phyloP scores from a whole-genome alignment of 2,329 filamentous ascomycete species.

The Ophiocordyceps australis region DNA sequence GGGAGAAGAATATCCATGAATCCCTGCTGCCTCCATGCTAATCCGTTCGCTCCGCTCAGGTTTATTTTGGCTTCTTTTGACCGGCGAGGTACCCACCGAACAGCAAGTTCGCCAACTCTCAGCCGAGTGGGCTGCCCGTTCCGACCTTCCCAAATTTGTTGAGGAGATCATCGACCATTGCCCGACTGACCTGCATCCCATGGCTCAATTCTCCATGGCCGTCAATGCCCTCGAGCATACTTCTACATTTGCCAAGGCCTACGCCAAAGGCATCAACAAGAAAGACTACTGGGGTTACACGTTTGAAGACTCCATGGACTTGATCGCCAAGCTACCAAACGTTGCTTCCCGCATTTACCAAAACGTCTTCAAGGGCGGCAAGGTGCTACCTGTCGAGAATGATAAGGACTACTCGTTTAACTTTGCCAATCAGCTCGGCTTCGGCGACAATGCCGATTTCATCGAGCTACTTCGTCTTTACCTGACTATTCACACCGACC shows the following conservation, averaged over 20 bases:
- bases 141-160: constrained; percentile 92
- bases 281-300: constrained; percentile 99
- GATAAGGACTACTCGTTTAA: constrained; percentile 99
- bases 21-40: not conserved
- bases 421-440: constrained; percentile 98
- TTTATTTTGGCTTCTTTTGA: constrained; percentile 99
- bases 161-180: constrained; percentile 99
- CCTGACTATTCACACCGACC: constrained; percentile 98
- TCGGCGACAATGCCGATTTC: constrained; percentile 87
- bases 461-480: constrained; percentile 97
- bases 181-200: constrained; percentile 96
- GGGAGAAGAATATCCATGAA: constrained; percentile 6
- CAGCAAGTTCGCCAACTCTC: constrained; percentile 97
- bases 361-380: constrained; percentile 99
- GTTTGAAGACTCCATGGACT: constrained; percentile 98
- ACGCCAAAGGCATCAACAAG: constrained; percentile 98
- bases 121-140: constrained; percentile 95
- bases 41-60: constrained; percentile 23
- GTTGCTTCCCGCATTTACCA: constrained; percentile 98
- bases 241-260: constrained; percentile 94
- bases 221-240: constrained; percentile 97
- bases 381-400: constrained; percentile 89
- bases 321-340: constrained; percentile 98
- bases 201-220: constrained; percentile 97
- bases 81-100: constrained; percentile 91